These are phyloP conservation scores for Colletotrichum ledebouriae DNA, from an alignment of 2,329 filamentous ascomycete genomes.

Conservation along the genomic window DNA sequence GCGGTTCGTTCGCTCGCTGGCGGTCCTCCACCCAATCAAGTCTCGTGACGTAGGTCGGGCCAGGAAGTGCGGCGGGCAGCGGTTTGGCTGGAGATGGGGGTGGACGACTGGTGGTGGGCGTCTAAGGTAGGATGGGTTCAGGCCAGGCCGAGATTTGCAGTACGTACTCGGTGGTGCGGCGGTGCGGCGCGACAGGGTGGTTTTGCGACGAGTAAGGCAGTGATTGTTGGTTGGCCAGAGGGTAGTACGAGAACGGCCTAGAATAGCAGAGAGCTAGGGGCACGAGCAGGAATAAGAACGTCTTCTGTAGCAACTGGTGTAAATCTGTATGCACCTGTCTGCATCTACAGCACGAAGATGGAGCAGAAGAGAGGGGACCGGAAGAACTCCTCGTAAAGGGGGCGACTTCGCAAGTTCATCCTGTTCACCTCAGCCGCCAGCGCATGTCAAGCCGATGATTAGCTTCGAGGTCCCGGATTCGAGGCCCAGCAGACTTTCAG, in stretches of 20 bases:
- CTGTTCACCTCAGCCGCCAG: conserved; percentile 5
- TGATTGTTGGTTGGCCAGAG: conserved; percentile 4
- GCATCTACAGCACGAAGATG: neutral
- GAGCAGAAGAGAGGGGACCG: too few relatives aligned
- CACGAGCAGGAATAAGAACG: too few relatives aligned
- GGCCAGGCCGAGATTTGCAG: neutral
- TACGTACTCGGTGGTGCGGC: conserved; percentile 15
- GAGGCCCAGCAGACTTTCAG: conserved; percentile 32
- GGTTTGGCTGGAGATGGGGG: conserved; percentile 16
- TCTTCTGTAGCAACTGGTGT: conserved; percentile 17
- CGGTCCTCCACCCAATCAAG: conserved; percentile 24
- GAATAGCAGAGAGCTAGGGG: neutral
- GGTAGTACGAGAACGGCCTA: neutral
- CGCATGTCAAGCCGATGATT: conserved; percentile 17
- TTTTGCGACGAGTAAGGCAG: neutral
- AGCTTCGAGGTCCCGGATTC: conserved; percentile 29
- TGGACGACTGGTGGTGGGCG: conserved; percentile 7
- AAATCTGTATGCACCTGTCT: conserved; percentile 5
- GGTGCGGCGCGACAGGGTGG: too few relatives aligned
- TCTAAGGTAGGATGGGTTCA: neutral
- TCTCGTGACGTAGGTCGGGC: conserved; percentile 41
- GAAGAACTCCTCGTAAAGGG: neutral
- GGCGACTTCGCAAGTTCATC: conserved; percentile 11
- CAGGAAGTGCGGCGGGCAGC: conserved; percentile 25
- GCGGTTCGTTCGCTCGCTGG: neutral